A percentile compares a stretch with the other conserved stretches of the same genome.
phyloP scores from a whole-genome alignment of 2,329 filamentous ascomycete species.

The Aspergillus melleus region DNA sequence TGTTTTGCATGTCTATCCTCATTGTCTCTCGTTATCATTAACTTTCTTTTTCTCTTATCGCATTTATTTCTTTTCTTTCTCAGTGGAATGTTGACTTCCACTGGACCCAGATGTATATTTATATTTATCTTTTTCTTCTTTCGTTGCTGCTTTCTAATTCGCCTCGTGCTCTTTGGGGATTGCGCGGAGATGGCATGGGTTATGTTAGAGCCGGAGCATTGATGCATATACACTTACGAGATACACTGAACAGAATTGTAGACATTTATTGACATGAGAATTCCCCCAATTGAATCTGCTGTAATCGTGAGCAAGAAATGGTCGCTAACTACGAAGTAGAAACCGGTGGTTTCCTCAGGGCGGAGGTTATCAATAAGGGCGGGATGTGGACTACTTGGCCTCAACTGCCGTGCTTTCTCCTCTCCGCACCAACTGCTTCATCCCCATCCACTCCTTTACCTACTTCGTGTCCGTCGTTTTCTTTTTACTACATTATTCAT shows the following conservation, averaged over 20 bases:
- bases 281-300: too few relatives aligned
- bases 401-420: slow-evolving; percentile 8
- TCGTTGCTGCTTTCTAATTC: slow-evolving; percentile 1
- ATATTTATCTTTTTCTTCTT: slow-evolving; percentile 13
- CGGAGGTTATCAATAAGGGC: not conserved
- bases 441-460: slow-evolving; percentile 3
- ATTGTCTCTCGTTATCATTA: not conserved
- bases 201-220: slow-evolving; percentile 20
- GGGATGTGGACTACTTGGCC: slow-evolving; percentile 22
- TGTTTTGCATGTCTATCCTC: slow-evolving; percentile 9
- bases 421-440: not conserved
- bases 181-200: slow-evolving; percentile 6
- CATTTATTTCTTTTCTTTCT: slow-evolving; percentile 12
- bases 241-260: not conserved
- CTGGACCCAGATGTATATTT: slow-evolving; percentile 19
- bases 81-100: not conserved
- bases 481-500: slow-evolving; percentile 22
- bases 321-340: not conserved
- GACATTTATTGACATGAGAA: not conserved
- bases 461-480: not conserved
- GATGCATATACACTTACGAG: slow-evolving; percentile 12
- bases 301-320: too few relatives aligned
- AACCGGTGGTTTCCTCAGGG: not conserved
- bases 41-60: slow-evolving; percentile 1
- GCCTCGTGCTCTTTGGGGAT: slow-evolving; percentile 1